Evolutionary conservation across 169 alveolate species (phyloP).

Genomic region (Plasmodium knowlesi): DNA sequence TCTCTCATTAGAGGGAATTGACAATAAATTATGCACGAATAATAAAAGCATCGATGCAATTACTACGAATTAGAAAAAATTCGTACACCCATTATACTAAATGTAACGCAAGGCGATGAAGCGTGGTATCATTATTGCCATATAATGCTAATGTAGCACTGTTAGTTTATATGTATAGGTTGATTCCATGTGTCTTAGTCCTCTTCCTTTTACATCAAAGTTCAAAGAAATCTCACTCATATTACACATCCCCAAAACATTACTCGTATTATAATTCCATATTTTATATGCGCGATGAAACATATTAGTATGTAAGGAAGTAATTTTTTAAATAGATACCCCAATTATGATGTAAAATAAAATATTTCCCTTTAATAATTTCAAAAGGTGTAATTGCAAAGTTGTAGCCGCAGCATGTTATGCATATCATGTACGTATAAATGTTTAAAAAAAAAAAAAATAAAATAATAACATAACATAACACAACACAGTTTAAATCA

Average conservation of each 20-base stretch:
- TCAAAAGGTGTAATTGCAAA: not conserved
- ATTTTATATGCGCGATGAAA: not conserved
- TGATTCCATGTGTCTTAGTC: not conserved
- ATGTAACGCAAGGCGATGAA: not conserved
- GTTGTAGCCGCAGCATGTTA: not conserved
- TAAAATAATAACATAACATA: too few relatives aligned
- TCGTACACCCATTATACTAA: not conserved
- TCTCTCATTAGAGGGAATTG: not conserved
- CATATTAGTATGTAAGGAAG: not conserved
- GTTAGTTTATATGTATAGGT: not conserved
- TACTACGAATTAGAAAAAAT: not conserved
- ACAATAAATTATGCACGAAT: not conserved
- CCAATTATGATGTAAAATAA: not conserved
- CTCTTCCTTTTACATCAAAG: not conserved
- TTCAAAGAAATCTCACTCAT: not conserved
- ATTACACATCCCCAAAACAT: not conserved
- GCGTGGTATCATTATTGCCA: not conserved
- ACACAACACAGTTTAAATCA: not conserved
- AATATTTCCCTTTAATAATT: not conserved
- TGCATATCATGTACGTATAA: not conserved
- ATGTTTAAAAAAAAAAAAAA: not conserved
- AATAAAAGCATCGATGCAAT: not conserved
- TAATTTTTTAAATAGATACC: not conserved
- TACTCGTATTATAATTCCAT: not conserved
- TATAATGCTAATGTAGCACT: not conserved